Evolutionary conservation across 2,329 filamentous ascomycete species (phyloP).

Genomic region (Coniochaeta sp.): DNA sequence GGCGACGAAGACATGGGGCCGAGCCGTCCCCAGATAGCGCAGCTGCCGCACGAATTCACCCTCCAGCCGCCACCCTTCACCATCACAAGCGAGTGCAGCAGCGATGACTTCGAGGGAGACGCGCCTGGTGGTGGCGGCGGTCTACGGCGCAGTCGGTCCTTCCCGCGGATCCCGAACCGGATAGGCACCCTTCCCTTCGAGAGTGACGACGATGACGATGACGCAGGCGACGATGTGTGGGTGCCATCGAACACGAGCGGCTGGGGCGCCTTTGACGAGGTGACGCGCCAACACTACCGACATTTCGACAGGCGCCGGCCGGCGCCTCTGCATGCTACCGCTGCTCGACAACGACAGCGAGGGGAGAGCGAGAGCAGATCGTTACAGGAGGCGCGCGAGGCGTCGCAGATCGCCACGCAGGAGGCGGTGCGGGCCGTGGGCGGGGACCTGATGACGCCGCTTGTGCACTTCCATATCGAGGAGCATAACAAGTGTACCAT

Average conservation of each 20-base stretch:
- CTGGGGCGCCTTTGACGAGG: conserved; percentile 11
- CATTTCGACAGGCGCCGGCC: conserved; percentile 2
- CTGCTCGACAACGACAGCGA: conserved; percentile 5
- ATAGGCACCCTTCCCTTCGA: conserved; percentile 51
- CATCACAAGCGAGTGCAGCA: conserved; percentile 53
- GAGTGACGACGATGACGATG: conserved; percentile 36
- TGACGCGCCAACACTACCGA: conserved; percentile 5
- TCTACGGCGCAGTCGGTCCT: neutral
- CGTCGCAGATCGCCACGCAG: conserved; percentile 45
- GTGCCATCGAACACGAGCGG: conserved; percentile 4
- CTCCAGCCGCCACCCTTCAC: conserved; percentile 40
- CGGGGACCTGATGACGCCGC: conserved; percentile 59
- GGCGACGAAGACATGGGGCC: conserved; percentile 30
- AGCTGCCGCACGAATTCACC: conserved; percentile 51
- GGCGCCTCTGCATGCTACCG: too few relatives aligned
- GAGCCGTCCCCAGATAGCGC: conserved; percentile 29
- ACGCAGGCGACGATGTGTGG: conserved; percentile 12
- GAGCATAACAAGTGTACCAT: conserved; percentile 80
- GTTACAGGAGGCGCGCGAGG: conserved; percentile 34
- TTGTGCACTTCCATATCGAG: conserved; percentile 79
- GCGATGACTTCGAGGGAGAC: conserved; percentile 44
- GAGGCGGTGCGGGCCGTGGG: conserved; percentile 50
- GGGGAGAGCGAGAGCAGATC: conserved; percentile 18
- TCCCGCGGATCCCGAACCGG: conserved; percentile 34
- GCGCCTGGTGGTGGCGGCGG: conserved; percentile 4